Base-by-base conservation (phyloP, 306 rosid genomes). In the Cucurbita maxima region DNA sequence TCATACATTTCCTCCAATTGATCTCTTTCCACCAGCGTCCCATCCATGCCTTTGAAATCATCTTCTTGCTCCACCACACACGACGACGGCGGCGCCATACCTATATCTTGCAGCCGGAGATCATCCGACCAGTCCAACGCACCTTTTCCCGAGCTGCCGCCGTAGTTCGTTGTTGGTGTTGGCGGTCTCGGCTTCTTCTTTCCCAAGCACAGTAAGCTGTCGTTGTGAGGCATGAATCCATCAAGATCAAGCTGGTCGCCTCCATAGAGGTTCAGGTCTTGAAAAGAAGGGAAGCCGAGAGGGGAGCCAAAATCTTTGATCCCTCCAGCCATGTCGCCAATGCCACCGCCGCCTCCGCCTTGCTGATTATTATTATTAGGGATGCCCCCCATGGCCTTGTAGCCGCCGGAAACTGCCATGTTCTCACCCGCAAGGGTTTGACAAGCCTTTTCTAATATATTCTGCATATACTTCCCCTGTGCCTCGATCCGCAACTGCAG, bases 401-500 rank as follows among this genome's bases (percentile, higher is more conserved):
- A 64, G 52, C 52, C 16, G 6, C 53, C 54, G 14, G 71, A n/a
- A 5, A 18, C 54, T 10, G 10, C 72, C 54, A 43, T 43, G 53
- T 66, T 66, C 20, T 66, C 72, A 38, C 6, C 97, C 0, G 97
- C 96, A 44, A 94, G 99, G 62, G 97, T 94, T 89, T 94, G 96
- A 81, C 91, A 94, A 48, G 99, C 99, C 77, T 94, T 94, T 80
- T 94, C 99, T 75, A 94, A 78, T 85, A 91, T 94, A 62, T 96
- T 91, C 54, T 94, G 99, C 99, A 94, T 94, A 87, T 94, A 94
- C 83, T 94, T 94, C 57, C 99, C 99, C 85, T 94, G 99, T 54
- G 99, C 97, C 75, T 94, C 99, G 34, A 94, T 94, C 77, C 99
- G 87, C 81, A 94, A 78, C 75, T 94, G 99, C 72, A 94, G 90